These are phyloP conservation scores for Verruconis gallopava DNA, from an alignment of 2,329 filamentous ascomycete genomes.

Conservation along the genomic window DNA sequence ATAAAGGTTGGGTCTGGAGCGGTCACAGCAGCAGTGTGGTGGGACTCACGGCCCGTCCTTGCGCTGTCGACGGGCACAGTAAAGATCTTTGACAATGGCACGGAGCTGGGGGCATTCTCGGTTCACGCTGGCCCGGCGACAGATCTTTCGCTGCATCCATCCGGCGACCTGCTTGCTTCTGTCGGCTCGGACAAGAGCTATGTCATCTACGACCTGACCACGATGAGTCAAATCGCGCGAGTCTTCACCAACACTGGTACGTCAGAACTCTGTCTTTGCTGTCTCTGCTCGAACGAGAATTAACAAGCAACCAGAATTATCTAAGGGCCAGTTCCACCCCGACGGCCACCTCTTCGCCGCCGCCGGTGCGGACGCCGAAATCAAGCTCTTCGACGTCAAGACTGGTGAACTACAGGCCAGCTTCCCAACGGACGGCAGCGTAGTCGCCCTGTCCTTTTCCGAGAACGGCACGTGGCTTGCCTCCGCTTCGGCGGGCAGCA, in stretches of 20 bases:
- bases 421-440: constrained; percentile 52
- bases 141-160: constrained; percentile 68
- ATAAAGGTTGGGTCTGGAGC: constrained; percentile 43
- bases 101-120: constrained; percentile 55
- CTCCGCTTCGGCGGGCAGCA: constrained; percentile 63
- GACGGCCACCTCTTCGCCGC: constrained; percentile 90
- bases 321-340: constrained; percentile 77
- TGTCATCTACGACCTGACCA: constrained; percentile 69
- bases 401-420: constrained; percentile 63
- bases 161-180: constrained; percentile 70
- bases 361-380: constrained; percentile 64
- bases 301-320: constrained; percentile 45
- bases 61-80: constrained; percentile 64
- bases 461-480: constrained; percentile 97
- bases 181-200: constrained; percentile 88
- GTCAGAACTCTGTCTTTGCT: constrained; percentile 22
- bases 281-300: constrained; percentile 12
- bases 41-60: constrained; percentile 54
- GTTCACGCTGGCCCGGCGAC: constrained; percentile 76
- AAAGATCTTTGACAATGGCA: constrained; percentile 64
- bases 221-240: constrained; percentile 57
- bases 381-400: constrained; percentile 83
- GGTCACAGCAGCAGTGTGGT: constrained; percentile 55
- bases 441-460: constrained; percentile 72
- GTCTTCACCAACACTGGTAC: constrained; percentile 69